Evolutionary conservation across 1,284 basidiomycete genomes (phyloP), one percentile per base, ranked within the genome.

Genomic region (Coriolopsis trogii): DNA sequence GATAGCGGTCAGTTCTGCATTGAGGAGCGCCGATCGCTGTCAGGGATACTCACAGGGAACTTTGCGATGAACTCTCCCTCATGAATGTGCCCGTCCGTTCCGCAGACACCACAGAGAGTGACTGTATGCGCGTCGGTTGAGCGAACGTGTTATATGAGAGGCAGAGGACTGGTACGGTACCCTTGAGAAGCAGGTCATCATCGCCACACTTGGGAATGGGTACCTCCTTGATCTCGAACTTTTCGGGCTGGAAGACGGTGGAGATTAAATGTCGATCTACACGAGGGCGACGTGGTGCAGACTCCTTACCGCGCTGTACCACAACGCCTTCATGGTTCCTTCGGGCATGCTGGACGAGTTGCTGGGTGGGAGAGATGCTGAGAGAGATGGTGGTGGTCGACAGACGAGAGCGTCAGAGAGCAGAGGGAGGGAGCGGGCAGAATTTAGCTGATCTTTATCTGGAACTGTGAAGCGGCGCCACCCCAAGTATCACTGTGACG

Each of bases 61-160:
- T 75, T 74, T 50, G 80, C 69, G 62, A 81, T 82, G 70, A 84
- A 84, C 63, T 82, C 81, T 53, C 82, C 81, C 55, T 79, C 75
- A 70, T 84, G 81, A 48, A 84, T 79, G 66, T 83, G 81, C 25
- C 68, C 73, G 63, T 82, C 81, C 20, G 81, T 82, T 48, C 81
- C 63, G 50, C 63, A 64, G 20, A 65, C 62, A 56, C 67, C 67
- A 41, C 68, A 69, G 49, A 62, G 63, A 15, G 62, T 56, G 36
- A 68, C 64, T 70, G 29, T 44, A 49, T 48, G 48, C 31, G 42
- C 2, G 30, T 16, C 24, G 15, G 52, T 28, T 53, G 49, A 36
- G 15, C 30, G 41, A 23, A 36, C 28, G 5, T 34, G 21, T 15
- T 23, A 16, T 3, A 38, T 15, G 29, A 13, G 46, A 29, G 16